phyloP scores from a whole-genome alignment of 306 rosid species.

The Cercis canadensis region DNA sequence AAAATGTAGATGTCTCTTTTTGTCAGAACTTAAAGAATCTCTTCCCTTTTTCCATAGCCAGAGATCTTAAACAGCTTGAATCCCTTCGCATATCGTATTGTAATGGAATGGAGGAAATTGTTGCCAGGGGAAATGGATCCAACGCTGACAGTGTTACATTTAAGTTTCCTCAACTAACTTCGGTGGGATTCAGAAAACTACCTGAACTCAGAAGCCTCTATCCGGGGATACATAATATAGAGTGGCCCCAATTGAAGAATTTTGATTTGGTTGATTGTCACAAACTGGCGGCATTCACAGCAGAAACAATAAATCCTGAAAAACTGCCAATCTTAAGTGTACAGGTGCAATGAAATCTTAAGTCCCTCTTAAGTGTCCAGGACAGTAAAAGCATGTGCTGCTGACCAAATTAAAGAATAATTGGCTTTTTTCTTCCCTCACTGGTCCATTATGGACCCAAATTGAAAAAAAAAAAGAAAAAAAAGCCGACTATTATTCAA shows the following conservation, averaged over 20 bases:
- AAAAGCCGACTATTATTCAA: no score
- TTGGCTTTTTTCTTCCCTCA: no score
- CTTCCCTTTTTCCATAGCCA: slow-evolving; percentile 17
- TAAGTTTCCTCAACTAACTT: neutral
- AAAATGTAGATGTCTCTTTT: neutral
- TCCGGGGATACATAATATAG: neutral
- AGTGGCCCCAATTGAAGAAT: neutral
- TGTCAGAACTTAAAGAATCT: slow-evolving; percentile 13
- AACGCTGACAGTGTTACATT: neutral
- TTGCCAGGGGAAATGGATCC: neutral
- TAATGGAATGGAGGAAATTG: neutral
- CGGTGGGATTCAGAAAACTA: rapidly evolving
- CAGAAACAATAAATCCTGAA: neutral
- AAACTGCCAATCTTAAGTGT: neutral
- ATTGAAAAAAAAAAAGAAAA: no score
- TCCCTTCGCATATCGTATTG: neutral
- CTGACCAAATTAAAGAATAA: no score
- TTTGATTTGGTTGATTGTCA: neutral
- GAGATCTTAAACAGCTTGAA: neutral
- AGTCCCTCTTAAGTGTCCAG: no score
- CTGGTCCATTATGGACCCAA: no score
- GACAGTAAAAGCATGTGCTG: no score
- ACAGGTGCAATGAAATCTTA: neutral
- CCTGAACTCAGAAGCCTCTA: neutral
- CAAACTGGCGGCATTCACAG: neutral